Base-by-base conservation (phyloP, 352 stramenopile genomes). In the Saprolegnia parasitica region DNA sequence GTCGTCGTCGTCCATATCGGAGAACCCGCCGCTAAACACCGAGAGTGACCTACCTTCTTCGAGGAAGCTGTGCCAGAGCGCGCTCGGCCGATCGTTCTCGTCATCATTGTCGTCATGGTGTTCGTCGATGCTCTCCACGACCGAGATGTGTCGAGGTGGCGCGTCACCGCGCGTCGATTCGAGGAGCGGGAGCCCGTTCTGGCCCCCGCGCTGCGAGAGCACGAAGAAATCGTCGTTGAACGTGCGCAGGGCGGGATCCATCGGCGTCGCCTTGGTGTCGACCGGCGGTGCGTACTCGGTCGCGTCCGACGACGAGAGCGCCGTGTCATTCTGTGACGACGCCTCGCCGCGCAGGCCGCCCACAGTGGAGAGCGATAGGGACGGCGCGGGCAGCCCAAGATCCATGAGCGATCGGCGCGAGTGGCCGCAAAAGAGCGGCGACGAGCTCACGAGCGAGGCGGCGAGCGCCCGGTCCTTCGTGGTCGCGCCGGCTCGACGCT, bases 151-250 rank as follows among this genome's bases (percentile, higher is more conserved):
- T 2, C 29, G 42, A 11, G 42, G 13, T n/a, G 42, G 42, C 18
- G 42, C 11, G 13, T 49, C 42, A n/a, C 42, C 42, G 42, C 42
- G 42, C 13, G 13, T 49, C 42, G 42, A 49, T 8, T 49, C 42
- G 42, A 49, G 42, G 13, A 49, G 18, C 11, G 42, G 42, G 3
- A 49, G 11, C 13, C 29, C 29, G 29, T 35, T 35, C 29, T 35
- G 29, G 29, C 29, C 29, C 2, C 52, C 52, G 35, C 52, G 52
- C 35, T 60, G 52, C 24, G 52, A 60, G 4, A 60, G 35, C 24
- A 60, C 52, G 9, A 60, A 60, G 35, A 42, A 60, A 20, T 60
- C 24, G 35, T 60, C 52, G 35, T 60, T 60, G 52, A 60, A 60
- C 11, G 52, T 60, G 24, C 52, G 52, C 13, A 60, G 8, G 35